phyloP scores from a whole-genome alignment of 192 early-diverging fungal genomes.

The Helicostylum pulchrum region DNA sequence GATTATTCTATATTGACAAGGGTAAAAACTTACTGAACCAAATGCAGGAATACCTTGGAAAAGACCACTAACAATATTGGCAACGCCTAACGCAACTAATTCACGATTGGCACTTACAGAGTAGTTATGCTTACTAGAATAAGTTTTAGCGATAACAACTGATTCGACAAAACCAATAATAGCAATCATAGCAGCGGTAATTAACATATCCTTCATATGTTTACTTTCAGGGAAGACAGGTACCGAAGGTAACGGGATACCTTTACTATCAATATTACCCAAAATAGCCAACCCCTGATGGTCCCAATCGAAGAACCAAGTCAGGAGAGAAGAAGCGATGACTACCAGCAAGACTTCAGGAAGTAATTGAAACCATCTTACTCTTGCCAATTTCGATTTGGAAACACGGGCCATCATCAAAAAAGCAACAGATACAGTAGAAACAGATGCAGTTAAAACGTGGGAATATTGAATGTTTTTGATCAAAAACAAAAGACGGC shows the following conservation, averaged over 20 bases:
- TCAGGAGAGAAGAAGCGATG: slow-evolving; percentile 64
- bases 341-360: slow-evolving; percentile 94
- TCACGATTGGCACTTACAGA: slow-evolving; percentile 93
- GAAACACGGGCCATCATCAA: slow-evolving; percentile 53
- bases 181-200: slow-evolving; percentile 85
- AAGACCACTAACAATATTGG: slow-evolving; percentile 79
- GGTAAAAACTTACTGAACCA: slow-evolving; percentile 29
- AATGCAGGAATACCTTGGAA: slow-evolving; percentile 53
- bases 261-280: slow-evolving; percentile 66
- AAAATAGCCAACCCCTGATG: slow-evolving; percentile 71
- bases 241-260: slow-evolving; percentile 57
- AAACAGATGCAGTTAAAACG: slow-evolving; percentile 65
- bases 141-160: slow-evolving; percentile 91
- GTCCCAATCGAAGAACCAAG: slow-evolving; percentile 64
- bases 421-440: slow-evolving; percentile 66
- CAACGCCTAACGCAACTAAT: slow-evolving; percentile 90
- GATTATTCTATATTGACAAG: no score
- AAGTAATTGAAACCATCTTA: slow-evolving; percentile 63
- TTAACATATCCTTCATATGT: slow-evolving; percentile 65
- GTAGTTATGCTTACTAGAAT: slow-evolving; percentile 89
- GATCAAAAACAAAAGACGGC: slow-evolving; percentile 69
- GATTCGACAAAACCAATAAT: slow-evolving; percentile 98
- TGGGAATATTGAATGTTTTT: slow-evolving; percentile 65
- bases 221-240: slow-evolving; percentile 56
- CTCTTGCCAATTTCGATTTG: slow-evolving; percentile 47